Conservation (phyloP, 441 rosid genomes). For the Theobroma grandiflorum region DNA sequence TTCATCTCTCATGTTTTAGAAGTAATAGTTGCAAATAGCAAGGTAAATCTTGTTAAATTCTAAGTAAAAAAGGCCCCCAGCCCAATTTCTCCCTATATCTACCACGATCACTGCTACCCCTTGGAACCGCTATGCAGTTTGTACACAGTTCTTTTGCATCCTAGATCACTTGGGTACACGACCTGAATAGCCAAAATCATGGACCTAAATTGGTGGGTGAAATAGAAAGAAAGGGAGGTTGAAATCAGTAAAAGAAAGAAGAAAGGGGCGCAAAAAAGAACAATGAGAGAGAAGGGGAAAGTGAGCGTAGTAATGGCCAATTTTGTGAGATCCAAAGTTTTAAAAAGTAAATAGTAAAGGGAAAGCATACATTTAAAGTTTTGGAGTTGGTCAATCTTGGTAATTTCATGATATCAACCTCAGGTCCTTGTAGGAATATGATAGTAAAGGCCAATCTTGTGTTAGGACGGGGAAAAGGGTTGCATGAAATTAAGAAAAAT, state of each 20-base stretch:
- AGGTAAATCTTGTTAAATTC: no score
- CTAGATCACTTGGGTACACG: background rate
- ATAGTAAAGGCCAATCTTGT: background rate
- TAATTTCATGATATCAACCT: background rate
- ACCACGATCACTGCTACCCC: background rate
- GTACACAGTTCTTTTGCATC: background rate
- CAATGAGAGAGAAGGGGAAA: background rate
- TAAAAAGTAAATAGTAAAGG: no score
- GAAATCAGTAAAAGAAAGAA: background rate
- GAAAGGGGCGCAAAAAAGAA: background rate
- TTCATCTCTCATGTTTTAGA: no score
- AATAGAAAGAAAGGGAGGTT: background rate
- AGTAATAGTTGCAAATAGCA: no score
- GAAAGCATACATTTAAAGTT: no score
- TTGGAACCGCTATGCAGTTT: background rate
- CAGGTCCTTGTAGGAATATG: background rate
- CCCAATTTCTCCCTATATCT: no score
- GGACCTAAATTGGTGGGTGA: background rate
- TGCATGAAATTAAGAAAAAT: background rate
- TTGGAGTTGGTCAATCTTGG: background rate
- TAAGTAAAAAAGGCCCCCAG: no score
- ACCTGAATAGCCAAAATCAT: background rate
- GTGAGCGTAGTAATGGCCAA: no score
- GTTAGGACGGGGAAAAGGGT: no score
- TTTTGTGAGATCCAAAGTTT: no score